Evolutionary conservation across 1,284 basidiomycete genomes (phyloP).

Genomic region (Boletellus deceptivus): DNA sequence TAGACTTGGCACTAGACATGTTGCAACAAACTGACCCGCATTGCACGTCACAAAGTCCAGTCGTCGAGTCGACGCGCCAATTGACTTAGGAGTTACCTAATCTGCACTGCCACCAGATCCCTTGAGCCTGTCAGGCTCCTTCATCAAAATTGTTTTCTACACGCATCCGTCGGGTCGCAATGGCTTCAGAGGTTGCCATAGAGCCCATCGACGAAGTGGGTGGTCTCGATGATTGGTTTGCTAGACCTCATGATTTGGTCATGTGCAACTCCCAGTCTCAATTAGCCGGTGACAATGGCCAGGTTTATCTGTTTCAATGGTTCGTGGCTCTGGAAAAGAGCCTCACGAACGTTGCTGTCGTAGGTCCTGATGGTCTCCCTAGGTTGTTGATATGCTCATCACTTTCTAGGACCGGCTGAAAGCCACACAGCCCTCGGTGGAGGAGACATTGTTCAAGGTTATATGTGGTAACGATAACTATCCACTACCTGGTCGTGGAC

Average conservation of each 20-base stretch:
- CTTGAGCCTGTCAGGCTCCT: too few relatives aligned
- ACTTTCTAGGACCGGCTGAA: slow-evolving; percentile 61
- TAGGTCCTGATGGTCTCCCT: slow-evolving; percentile 34
- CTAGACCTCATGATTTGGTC: slow-evolving; percentile 11
- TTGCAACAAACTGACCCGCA: too few relatives aligned
- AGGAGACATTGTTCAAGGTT: slow-evolving; percentile 62
- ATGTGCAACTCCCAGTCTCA: slow-evolving; percentile 49
- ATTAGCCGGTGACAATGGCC: slow-evolving; percentile 70
- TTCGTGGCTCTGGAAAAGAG: slow-evolving; percentile 65
- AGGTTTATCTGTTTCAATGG: slow-evolving; percentile 83
- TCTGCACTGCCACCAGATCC: slow-evolving; percentile 20
- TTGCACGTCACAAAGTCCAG: too few relatives aligned
- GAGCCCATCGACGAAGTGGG: slow-evolving; percentile 35
- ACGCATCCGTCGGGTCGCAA: slow-evolving; percentile 12
- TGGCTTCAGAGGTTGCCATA: slow-evolving; percentile 26
- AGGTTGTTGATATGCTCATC: slow-evolving; percentile 4
- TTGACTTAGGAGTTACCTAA: too few relatives aligned
- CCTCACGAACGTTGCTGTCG: slow-evolving; percentile 47
- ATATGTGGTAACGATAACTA: slow-evolving; percentile 59
- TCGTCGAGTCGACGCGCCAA: too few relatives aligned
- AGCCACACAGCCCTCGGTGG: slow-evolving; percentile 56
- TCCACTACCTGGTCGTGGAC: slow-evolving; percentile 80
- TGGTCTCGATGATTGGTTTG: slow-evolving; percentile 1
- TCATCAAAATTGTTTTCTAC: neutral
- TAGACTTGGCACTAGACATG: neutral